Evolutionary conservation across 176 grass and related monocot species (phyloP), one percentile per base, ranked within the genome.

Genomic region (Zizania latifolia): DNA sequence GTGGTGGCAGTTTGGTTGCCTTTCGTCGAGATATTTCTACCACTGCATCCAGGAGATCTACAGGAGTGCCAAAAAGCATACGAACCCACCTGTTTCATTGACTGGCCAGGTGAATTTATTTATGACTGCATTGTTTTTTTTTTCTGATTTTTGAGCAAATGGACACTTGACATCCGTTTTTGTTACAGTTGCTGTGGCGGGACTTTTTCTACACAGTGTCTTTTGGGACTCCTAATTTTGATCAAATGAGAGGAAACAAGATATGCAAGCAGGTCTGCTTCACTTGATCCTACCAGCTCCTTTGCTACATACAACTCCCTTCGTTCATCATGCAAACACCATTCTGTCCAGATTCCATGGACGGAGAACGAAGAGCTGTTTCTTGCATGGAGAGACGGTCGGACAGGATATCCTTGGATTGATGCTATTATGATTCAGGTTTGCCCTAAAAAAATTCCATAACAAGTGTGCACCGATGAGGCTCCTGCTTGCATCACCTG

Each of bases 391-490:
- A 85, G 95, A 79, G 91, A 92, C 54, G 84, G 89, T 30, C 84
- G 38, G 26, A 98, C 91, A 68, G 95, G 95, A 63, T 98, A 88
- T 86, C 95, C 95, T 37, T 92, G 89, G 95, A 94, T 98, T 62
- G 91, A 98, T 92, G 89, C 91, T 71, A 94, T 98, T 44, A 94
- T 98, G 95, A 90, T 94, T 62, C 91, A 98, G 91, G 95, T 98
- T 75, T 51, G 41, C 23, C 24, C 22, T 57, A 65, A 66, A 45
- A 19, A 68, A 51, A n/a, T n/a, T 4, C 24, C 4, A 13, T 40
- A 31, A 58, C 37, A 81, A 29, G 29, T 45, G 44, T 58, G 31
- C 3, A 15, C 29, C 39, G 12, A 48, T 33, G 6, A 38, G 1
- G 6, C 26, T 65, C 65, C 12, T 4, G 11, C 27, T 78, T 70